Conservation (phyloP, 1,284 basidiomycete species). For the Golubevia pallescens region DNA sequence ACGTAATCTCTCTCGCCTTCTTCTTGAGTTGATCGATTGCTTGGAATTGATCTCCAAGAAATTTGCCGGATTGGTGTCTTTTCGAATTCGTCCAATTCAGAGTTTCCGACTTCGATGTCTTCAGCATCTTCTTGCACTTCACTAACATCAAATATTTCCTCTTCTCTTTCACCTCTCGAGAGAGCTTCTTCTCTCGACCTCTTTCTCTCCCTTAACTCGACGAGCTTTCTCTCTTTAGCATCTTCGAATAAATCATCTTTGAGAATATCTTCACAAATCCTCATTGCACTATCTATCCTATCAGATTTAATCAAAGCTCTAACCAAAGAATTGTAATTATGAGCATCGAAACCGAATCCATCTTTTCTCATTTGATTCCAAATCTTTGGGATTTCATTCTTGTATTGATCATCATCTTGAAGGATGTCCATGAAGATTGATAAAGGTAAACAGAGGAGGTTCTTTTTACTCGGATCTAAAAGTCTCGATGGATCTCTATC, state of each 20-base stretch:
- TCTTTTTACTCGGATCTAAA: constrained; percentile 61
- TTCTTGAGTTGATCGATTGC: no score
- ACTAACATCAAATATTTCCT: no score
- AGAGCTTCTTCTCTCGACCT: no score
- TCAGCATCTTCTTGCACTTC: no score
- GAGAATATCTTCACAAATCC: constrained; percentile 44
- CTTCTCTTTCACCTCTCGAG: no score
- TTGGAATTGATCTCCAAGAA: no score
- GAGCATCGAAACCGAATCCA: constrained; percentile 84
- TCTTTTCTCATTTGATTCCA: constrained; percentile 74
- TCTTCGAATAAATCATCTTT: not conserved
- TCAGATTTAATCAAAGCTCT: constrained; percentile 39
- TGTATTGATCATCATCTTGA: constrained; percentile 73
- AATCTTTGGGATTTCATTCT: constrained; percentile 71
- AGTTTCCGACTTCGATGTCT: no score
- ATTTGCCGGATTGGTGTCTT: no score
- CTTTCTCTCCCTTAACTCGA: no score
- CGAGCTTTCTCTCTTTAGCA: no score
- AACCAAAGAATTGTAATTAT: constrained; percentile 72
- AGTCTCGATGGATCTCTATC: not conserved
- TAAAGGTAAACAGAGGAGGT: constrained; percentile 77
- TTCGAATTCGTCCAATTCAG: no score
- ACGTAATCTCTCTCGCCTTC: no score
- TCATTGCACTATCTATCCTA: constrained; percentile 41
- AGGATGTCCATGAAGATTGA: constrained; percentile 83